These are phyloP conservation scores for Solanum chaucha DNA, from an alignment of 257 asterid species.

Conservation along the genomic window DNA sequence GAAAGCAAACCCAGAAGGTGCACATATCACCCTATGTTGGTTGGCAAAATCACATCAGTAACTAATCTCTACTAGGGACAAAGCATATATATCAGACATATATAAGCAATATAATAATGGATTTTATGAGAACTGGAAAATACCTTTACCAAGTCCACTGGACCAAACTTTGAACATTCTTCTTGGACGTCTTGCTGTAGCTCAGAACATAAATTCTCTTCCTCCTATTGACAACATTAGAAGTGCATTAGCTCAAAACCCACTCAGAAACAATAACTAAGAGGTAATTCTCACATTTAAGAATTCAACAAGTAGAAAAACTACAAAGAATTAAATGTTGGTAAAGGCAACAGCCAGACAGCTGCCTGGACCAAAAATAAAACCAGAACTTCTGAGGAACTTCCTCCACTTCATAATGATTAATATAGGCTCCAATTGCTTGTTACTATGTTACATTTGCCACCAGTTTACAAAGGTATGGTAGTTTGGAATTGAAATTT, in stretches of 20 bases:
- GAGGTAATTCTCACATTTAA: background rate
- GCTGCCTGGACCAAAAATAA: background rate
- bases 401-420: background rate
- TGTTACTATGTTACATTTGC: background rate
- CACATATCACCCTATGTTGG: background rate
- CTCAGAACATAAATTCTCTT: constrained; percentile 61
- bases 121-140: background rate
- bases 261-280: background rate
- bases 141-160: constrained; percentile 82
- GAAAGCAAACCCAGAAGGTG: background rate
- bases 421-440: background rate
- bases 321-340: background rate
- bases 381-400: background rate
- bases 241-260: background rate
- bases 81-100: background rate
- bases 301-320: background rate
- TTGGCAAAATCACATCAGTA: background rate
- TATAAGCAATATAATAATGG: background rate
- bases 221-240: constrained; percentile 38
- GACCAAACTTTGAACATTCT: constrained; percentile 87
- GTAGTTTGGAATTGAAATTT: background rate
- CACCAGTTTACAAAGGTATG: background rate
- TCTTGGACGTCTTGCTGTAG: constrained; percentile 71
- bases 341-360: background rate
- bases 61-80: background rate